A percentile compares a stretch with the other conserved stretches of the same genome.
Evolutionary conservation across 2,329 filamentous ascomycete species (phyloP).

Genomic region (Daldinia sp.): DNA sequence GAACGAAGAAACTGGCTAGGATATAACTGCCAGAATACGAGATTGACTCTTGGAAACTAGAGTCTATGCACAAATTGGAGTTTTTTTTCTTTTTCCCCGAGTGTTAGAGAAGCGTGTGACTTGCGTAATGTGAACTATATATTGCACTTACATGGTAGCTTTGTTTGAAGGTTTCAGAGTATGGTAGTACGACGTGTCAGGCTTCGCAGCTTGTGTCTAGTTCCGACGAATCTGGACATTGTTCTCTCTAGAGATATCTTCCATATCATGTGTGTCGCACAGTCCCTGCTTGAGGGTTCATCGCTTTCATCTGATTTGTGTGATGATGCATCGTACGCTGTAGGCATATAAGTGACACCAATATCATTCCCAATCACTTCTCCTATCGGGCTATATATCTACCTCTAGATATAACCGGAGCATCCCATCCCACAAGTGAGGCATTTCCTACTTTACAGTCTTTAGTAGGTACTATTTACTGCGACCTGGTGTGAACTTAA

Average conservation of each 20-base stretch:
- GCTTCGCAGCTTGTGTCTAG: not conserved
- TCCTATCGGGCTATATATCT: not conserved
- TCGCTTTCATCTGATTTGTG: too few species aligned
- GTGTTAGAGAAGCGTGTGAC: too few species aligned
- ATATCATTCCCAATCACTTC: not conserved
- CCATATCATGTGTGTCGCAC: not conserved
- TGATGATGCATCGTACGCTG: too few species aligned
- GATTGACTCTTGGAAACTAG: not conserved
- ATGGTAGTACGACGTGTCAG: not conserved
- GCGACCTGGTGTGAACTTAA: too few species aligned
- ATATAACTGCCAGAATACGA: not conserved
- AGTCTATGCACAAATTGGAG: not conserved
- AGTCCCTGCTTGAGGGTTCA: not conserved
- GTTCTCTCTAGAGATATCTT: not conserved
- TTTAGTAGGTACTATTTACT: too few species aligned
- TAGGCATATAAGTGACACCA: not conserved
- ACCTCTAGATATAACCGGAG: not conserved
- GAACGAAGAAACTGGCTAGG: not conserved
- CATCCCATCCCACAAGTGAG: not conserved
- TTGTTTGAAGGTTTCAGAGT: not conserved
- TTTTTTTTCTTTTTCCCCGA: too few species aligned
- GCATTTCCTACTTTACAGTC: too few species aligned
- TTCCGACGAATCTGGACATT: not conserved
- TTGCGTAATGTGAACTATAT: not conserved
- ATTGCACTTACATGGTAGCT: too few species aligned